A percentile compares a stretch with the other conserved stretches of the same genome.
Conservation (phyloP, 1,139 yeast species). For the Taiozyma onychis region DNA sequence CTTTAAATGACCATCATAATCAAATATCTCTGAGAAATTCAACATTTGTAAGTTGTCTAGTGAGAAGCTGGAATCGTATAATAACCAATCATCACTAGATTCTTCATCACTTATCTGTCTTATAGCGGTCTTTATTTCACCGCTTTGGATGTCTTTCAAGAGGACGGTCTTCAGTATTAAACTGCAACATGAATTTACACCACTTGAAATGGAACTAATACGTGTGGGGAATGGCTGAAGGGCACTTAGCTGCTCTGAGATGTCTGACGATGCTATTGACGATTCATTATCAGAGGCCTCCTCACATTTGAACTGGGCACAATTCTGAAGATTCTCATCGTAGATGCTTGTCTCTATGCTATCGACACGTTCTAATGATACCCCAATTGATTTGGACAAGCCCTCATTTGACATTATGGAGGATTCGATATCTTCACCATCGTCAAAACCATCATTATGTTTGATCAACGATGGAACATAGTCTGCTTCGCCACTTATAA, state of each 20-base stretch:
- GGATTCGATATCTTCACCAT: not conserved
- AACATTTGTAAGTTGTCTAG: constrained; percentile 31
- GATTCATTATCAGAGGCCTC: not conserved
- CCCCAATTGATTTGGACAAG: not conserved
- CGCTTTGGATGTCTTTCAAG: constrained; percentile 15
- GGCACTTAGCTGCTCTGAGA: not conserved
- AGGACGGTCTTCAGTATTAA: constrained; percentile 18
- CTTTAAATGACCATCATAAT: constrained; percentile 25
- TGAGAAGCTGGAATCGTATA: constrained; percentile 32
- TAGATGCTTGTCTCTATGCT: not conserved
- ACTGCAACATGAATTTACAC: constrained; percentile 5
- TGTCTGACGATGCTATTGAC: not conserved
- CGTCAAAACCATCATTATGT: not conserved
- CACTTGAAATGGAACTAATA: constrained; percentile 2
- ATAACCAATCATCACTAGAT: constrained; percentile 33
- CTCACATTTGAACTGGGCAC: not conserved
- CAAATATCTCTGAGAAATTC: constrained; percentile 29
- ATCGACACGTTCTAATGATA: not conserved
- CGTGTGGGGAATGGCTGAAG: constrained; percentile 1
- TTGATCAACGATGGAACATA: constrained; percentile 1
- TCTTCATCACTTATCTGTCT: constrained; percentile 23
- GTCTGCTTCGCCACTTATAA: constrained; percentile 5
- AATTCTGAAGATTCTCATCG: not conserved
- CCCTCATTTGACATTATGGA: not conserved
- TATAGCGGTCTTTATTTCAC: constrained; percentile 19